Base-by-base conservation (phyloP, 2,329 filamentous ascomycete genomes). In the Sporothrix mexicana region DNA sequence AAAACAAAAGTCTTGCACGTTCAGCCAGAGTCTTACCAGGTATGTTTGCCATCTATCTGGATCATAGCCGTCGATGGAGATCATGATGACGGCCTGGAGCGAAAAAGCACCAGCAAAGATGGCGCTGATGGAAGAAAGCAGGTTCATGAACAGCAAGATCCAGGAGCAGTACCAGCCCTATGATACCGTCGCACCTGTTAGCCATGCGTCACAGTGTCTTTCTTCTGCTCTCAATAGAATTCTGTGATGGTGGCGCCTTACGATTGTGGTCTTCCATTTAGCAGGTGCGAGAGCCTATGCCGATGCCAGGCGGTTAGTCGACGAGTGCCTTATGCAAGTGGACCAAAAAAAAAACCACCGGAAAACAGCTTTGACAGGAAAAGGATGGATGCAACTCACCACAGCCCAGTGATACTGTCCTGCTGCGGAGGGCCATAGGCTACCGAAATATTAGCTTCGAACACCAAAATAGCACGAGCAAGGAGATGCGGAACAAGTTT, bases 131-230 rank as follows among this genome's bases (percentile, higher is more conserved):
- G 68, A 70, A 51, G 68, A 70, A 7, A 70, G n/a, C 2, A 70
- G 20, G 36, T 59, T 70, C 68, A 70, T 70, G n/a, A 49, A 59
- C 30, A 70, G n/a, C 3, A 70, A 43, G 47, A 70, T 43, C 68
- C 68, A 70, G 12, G 68, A 70, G 41, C 68, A 59, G 53, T 70
- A 70, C 68, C 68, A 70, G 17, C 68, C 68, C 67, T 69, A 36
- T 25, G 51, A 30, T 17, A 8, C 41, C 25, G 15, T 47, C 53
- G n/a, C n/a, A n/a, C n/a, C 53, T 67, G 62, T 67, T 67, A 67
- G 43, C 62, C 43, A 49, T 47, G 25, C 41, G n/a, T 57, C n/a
- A 57, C 53, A 25, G 23, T 57, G 8, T 8, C n/a, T 57, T 57
- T 57, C 53, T 57, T 57, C 53, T 57, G 53, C 53, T 23, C n/a